Evolutionary conservation across 106 monocot species (phyloP), one percentile per base, ranked within the genome.

Genomic region (Acorus gramineus): DNA sequence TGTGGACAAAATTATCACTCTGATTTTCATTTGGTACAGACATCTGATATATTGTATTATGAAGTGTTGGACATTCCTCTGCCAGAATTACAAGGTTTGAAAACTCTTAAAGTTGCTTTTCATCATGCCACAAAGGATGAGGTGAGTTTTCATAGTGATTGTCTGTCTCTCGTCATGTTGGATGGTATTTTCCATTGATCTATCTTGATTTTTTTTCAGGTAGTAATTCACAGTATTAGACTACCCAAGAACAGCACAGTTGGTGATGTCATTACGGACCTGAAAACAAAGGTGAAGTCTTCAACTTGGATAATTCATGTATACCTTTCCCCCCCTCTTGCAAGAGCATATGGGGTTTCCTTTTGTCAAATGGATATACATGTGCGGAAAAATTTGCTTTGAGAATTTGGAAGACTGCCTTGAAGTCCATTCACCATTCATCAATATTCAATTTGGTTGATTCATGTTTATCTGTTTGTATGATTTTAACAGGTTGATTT

Each of bases 31-130:
- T 56, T 64, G 47, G 14, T 4, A 14, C 86, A 98, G 96, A 85
- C 83, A 64, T 98, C 96, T 65, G 91, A 98, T 67, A 92, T 98
- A 70, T 66, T 98, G 59, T 98, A 98, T 64, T 98, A 91, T 67
- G 96, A 98, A 85, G 81, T 83, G 4, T 43, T 98, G 80, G 96
- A 98, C 73, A 98, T 98, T 62, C 96, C 96, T 43, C 68, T 98
- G 57, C 96, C 96, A 53, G 91, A 91, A 65, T 73, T 98, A 73
- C 88, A 98, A 74, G 77, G 87, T 50, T 59, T 98, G 49, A 98
- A 98, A 78, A 91, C 91, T 64, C 74, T 98, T 61, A 98, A 98
- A 74, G 91, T 98, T 79, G 96, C 90, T 74, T 98, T 98, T 63
- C 87, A 98, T 70, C 87, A 85, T 85, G 76, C 91, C 54, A 84